Conservation (phyloP, 164 flowering plant species). For the Nelumbo lutea region DNA sequence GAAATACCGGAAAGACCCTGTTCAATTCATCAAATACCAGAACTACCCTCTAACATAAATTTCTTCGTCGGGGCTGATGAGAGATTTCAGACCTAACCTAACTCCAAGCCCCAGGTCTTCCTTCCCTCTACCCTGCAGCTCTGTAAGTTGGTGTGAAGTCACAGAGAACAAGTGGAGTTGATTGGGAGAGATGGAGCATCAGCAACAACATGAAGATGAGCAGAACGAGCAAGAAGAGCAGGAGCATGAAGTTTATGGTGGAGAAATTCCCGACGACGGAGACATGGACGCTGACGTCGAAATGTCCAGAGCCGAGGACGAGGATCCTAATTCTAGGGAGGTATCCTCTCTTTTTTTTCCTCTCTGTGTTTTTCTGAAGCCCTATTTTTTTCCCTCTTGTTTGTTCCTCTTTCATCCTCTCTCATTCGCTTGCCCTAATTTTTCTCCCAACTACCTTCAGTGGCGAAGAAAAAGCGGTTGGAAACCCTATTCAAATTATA, state of each 20-base stretch:
- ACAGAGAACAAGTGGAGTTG: not conserved
- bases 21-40: too few species aligned
- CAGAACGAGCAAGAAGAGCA: constrained; percentile 38
- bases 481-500: not conserved
- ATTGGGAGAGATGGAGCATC: not conserved
- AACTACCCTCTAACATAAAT: too few species aligned
- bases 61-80: too few species aligned
- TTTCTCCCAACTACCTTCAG: not conserved
- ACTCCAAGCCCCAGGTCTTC: too few species aligned
- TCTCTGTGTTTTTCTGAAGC: constrained; percentile 3
- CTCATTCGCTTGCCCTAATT: not conserved
- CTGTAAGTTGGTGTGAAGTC: too few species aligned
- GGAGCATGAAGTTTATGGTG: constrained; percentile 90
- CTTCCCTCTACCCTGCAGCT: too few species aligned
- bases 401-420: not conserved
- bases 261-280: constrained; percentile 69
- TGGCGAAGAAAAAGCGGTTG: not conserved
- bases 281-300: constrained; percentile 70
- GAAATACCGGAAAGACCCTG: too few species aligned
- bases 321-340: constrained; percentile 32
- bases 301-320: constrained; percentile 68
- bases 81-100: too few species aligned
- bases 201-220: constrained; percentile 21
- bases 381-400: constrained; percentile 8
- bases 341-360: constrained; percentile 13